Evolutionary conservation across 2,329 filamentous ascomycete species (phyloP).

Genomic region (Atkinsonella texensis): DNA sequence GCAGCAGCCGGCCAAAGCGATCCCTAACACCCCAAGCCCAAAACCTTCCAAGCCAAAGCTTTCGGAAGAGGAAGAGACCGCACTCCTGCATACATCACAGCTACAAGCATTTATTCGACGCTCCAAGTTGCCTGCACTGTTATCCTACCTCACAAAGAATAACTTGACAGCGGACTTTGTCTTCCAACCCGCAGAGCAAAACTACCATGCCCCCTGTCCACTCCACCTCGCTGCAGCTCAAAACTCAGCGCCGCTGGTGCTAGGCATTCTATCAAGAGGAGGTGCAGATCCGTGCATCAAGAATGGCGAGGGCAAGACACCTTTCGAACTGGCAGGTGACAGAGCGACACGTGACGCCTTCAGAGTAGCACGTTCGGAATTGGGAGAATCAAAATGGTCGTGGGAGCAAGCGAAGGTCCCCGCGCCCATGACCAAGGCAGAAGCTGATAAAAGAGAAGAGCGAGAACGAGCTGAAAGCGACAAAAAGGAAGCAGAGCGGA

Average conservation of each 20-base stretch:
- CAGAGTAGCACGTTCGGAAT: conserved; percentile 69
- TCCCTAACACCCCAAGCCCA: conserved; percentile 23
- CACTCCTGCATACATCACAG: conserved; percentile 74
- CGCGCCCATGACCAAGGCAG: conserved; percentile 53
- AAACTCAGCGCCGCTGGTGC: conserved; percentile 66
- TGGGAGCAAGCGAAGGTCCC: conserved; percentile 73
- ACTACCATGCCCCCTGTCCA: conserved; percentile 70
- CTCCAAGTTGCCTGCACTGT: conserved; percentile 75
- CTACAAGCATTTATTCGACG: conserved; percentile 78
- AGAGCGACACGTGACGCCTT: conserved; percentile 81
- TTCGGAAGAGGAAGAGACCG: conserved; percentile 73
- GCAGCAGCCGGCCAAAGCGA: conserved; percentile 23
- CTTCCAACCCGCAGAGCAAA: conserved; percentile 60
- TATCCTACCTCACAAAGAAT: conserved; percentile 76
- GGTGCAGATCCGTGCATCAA: conserved; percentile 58
- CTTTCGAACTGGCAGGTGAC: conserved; percentile 82
- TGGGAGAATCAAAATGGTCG: conserved; percentile 65
- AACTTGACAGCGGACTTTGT: conserved; percentile 56
- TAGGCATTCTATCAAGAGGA: conserved; percentile 63
- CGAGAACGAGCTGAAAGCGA: conserved; percentile 59
- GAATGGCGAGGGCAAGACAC: conserved; percentile 67
- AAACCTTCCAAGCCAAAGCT: conserved; percentile 52
- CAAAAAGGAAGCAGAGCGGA: conserved; percentile 55
- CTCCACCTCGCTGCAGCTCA: conserved; percentile 78
- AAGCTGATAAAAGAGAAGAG: conserved; percentile 57